These are phyloP conservation scores for Helotiales sp. DNA, from an alignment of 2,329 filamentous ascomycete species.

Conservation along the genomic window DNA sequence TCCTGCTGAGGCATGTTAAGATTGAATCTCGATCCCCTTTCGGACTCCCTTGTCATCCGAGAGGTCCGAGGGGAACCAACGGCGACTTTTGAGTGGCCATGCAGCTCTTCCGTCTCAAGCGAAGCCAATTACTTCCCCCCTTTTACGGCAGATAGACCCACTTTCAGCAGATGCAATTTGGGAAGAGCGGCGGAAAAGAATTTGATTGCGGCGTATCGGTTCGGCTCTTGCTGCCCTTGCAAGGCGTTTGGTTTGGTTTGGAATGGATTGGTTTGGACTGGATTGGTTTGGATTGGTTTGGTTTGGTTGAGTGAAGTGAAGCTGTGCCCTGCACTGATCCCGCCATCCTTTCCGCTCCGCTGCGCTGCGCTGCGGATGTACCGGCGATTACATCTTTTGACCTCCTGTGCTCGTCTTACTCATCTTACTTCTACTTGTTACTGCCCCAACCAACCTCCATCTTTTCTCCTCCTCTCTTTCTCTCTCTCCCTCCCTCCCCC, in stretches of 20 bases:
- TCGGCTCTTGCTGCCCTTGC: not conserved
- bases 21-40: not conserved
- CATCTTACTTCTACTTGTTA: slow-evolving; percentile 13
- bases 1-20: not conserved
- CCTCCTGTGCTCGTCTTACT: slow-evolving; percentile 15
- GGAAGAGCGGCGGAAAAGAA: not conserved
- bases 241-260: not conserved
- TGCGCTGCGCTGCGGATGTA: slow-evolving; percentile 15
- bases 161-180: slow-evolving; percentile 1
- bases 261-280: too few species aligned
- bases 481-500: not conserved
- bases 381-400: slow-evolving; percentile 19
- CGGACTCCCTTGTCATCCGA: not conserved
- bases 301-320: too few species aligned
- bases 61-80: not conserved
- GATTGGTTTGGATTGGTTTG: not conserved
- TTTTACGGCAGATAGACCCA: not conserved
- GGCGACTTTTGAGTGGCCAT: slow-evolving; percentile 2
- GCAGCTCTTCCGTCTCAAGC: not conserved
- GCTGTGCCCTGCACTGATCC: not conserved
- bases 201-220: not conserved
- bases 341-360: not conserved
- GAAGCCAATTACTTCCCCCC: not conserved
- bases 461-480: not conserved
- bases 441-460: not conserved